phyloP scores from a whole-genome alignment of 2,329 filamentous ascomycete genomes.

The Coleophoma cylindrospora region DNA sequence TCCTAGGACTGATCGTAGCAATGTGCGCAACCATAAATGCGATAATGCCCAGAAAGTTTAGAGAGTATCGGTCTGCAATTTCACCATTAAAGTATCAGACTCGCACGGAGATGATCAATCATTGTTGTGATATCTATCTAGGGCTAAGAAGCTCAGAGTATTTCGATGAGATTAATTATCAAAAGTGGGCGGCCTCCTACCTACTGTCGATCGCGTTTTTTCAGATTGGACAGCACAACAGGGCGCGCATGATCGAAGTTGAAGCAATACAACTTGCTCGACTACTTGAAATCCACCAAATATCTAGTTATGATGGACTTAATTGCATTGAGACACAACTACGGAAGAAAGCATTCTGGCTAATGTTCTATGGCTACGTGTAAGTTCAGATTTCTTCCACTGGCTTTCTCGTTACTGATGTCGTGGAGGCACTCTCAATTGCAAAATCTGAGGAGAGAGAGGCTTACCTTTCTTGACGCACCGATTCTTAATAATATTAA shows the following conservation, averaged over 20 bases:
- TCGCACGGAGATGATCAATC: conserved; percentile 1
- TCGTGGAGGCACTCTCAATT: neutral
- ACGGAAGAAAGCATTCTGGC: conserved; percentile 32
- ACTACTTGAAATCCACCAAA: conserved; percentile 26
- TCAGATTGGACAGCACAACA: conserved; percentile 30
- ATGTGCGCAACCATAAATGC: neutral
- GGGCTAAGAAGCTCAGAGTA: neutral
- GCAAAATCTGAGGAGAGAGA: conserved; percentile 10
- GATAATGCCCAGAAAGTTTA: conserved; percentile 1
- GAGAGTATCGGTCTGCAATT: neutral
- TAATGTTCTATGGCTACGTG: conserved; percentile 28
- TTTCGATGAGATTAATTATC: conserved; percentile 3
- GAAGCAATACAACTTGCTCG: conserved; percentile 30
- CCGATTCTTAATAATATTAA: conserved; percentile 23
- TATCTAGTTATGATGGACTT: conserved; percentile 26
- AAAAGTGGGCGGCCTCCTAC: conserved; percentile 30
- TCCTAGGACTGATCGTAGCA: conserved; percentile 1
- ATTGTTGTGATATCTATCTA: neutral
- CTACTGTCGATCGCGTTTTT: conserved; percentile 26
- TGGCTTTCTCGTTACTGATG: neutral
- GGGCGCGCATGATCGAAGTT: conserved; percentile 30
- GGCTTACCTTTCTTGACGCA: conserved; percentile 11
- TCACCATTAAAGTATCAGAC: conserved; percentile 1
- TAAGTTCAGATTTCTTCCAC: neutral
- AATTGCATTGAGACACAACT: conserved; percentile 29